Percentiles rank a stretch among this genome's conserved stretches.
phyloP scores from a whole-genome alignment of 805 yeast species.

The Ogataea polymorpha region DNA sequence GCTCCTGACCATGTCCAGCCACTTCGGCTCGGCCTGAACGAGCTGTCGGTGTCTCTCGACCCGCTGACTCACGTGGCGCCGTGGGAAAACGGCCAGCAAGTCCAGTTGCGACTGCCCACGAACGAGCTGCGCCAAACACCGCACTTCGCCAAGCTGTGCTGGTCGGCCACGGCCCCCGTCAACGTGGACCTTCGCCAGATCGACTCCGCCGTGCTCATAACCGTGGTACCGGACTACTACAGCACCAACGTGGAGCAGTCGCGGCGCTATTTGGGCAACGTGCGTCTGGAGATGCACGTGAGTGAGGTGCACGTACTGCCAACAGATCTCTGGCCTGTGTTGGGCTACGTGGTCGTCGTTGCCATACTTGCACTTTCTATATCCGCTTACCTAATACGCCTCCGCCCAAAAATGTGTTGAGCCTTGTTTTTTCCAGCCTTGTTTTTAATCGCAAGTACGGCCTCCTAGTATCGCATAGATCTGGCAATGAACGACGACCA shows the following conservation, averaged over 20 bases:
- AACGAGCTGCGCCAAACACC: not conserved
- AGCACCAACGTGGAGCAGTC: constrained; percentile 9
- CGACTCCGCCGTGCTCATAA: constrained; percentile 7
- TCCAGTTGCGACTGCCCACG: not conserved
- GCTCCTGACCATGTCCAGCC: not conserved
- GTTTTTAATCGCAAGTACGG: constrained; percentile 6
- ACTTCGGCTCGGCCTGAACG: constrained; percentile 5
- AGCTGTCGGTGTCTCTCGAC: constrained; percentile 9
- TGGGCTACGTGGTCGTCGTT: constrained; percentile 8
- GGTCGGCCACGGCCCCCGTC: constrained; percentile 30
- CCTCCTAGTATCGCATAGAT: constrained; percentile 1
- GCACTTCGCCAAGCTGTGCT: constrained; percentile 17
- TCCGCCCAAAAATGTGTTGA: constrained; percentile 8
- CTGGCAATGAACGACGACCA: constrained; percentile 17
- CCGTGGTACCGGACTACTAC: constrained; percentile 22
- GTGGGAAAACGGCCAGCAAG: constrained; percentile 9
- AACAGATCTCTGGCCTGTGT: constrained; percentile 9
- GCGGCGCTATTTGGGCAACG: constrained; percentile 5
- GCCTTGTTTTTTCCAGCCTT: constrained; percentile 12
- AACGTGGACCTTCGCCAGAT: constrained; percentile 8
- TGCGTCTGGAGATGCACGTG: constrained; percentile 18
- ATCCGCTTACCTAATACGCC: constrained; percentile 5
- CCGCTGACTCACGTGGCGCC: constrained; percentile 13
- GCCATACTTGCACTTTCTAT: constrained; percentile 6
- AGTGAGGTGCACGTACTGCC: constrained; percentile 9